Conservation (phyloP, 1,284 basidiomycete species). For the Xanthoconium separans region DNA sequence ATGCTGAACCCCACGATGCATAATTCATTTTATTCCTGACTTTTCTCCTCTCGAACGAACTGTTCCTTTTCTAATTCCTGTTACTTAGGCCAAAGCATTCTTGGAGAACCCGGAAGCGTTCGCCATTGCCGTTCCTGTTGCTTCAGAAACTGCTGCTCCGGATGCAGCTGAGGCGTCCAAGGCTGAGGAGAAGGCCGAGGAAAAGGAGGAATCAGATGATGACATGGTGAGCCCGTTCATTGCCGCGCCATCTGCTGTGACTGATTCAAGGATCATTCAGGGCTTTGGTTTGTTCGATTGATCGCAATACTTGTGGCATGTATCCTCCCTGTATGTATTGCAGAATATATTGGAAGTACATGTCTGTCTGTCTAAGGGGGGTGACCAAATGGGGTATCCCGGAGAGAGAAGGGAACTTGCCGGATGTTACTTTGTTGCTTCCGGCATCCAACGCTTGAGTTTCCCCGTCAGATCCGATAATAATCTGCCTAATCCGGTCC, state of each 20-base stretch:
- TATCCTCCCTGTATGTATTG: constrained; percentile 26
- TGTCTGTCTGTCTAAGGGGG: neutral
- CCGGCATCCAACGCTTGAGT: neutral
- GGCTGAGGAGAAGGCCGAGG: constrained; percentile 67
- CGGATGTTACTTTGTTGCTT: neutral
- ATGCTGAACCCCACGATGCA: constrained; percentile 65
- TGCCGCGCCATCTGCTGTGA: neutral
- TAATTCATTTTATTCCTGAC: constrained; percentile 31
- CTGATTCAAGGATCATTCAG: constrained; percentile 37
- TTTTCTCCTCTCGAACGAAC: constrained; percentile 10
- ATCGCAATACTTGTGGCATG: constrained; percentile 14
- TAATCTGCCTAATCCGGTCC: constrained; percentile 34
- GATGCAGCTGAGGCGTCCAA: constrained; percentile 56
- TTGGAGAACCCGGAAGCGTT: constrained; percentile 98
- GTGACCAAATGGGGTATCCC: constrained; percentile 13
- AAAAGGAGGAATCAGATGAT: constrained; percentile 65
- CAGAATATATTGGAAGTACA: constrained; percentile 17
- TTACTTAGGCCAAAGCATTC: constrained; percentile 84
- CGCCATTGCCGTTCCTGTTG: constrained; percentile 71
- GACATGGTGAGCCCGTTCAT: constrained; percentile 59
- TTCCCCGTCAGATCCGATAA: constrained; percentile 27
- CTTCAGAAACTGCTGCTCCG: constrained; percentile 50
- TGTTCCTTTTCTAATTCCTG: constrained; percentile 26
- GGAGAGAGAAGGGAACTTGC: constrained; percentile 4
- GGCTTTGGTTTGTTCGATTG: constrained; percentile 90